Conservation (phyloP, 2,329 filamentous ascomycete species). For the Alternaria alternata region DNA sequence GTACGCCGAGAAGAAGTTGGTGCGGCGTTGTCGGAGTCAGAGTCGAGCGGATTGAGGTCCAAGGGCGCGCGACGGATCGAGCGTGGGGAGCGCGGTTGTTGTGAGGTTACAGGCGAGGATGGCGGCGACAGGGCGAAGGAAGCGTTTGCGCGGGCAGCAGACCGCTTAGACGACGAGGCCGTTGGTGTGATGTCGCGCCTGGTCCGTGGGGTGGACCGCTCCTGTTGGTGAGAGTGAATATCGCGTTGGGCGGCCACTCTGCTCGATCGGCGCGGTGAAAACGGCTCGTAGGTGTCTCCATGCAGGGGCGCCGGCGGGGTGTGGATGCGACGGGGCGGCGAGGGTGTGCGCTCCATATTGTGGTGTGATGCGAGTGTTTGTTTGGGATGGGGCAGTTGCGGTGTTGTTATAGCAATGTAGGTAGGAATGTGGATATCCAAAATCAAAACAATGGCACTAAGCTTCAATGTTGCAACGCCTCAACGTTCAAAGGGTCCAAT, state of each 20-base stretch:
- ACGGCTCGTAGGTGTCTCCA: conserved; percentile 77
- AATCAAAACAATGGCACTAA: conserved; percentile 38
- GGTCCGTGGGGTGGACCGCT: conserved; percentile 34
- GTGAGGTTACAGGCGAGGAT: conserved; percentile 51
- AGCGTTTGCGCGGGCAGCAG: conserved; percentile 53
- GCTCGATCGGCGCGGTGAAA: conserved; percentile 70
- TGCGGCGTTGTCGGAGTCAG: conserved; percentile 41
- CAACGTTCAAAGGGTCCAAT: conserved; percentile 12
- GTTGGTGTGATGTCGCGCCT: conserved; percentile 43
- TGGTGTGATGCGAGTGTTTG: conserved; percentile 13
- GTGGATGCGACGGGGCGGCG: conserved; percentile 65
- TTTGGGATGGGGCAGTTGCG: conserved; percentile 19
- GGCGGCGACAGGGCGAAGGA: conserved; percentile 56
- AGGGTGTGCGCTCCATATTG: conserved; percentile 64
- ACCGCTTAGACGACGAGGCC: conserved; percentile 29
- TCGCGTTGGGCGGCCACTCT: conserved; percentile 67
- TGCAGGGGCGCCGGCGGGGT: conserved; percentile 75
- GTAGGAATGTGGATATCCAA: conserved; percentile 24
- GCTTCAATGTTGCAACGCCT: conserved; percentile 19
- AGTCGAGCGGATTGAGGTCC: conserved; percentile 33
- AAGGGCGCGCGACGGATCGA: conserved; percentile 41
- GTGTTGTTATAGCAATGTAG: conserved; percentile 23
- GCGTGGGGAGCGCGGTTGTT: conserved; percentile 40
- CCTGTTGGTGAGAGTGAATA: conserved; percentile 38
- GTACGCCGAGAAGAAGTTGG: conserved; percentile 38